Percentiles rank a stretch among this genome's conserved stretches.
These are phyloP conservation scores for Colletotrichum sp. DNA, from an alignment of 2,329 filamentous ascomycete species.

Conservation along the genomic window DNA sequence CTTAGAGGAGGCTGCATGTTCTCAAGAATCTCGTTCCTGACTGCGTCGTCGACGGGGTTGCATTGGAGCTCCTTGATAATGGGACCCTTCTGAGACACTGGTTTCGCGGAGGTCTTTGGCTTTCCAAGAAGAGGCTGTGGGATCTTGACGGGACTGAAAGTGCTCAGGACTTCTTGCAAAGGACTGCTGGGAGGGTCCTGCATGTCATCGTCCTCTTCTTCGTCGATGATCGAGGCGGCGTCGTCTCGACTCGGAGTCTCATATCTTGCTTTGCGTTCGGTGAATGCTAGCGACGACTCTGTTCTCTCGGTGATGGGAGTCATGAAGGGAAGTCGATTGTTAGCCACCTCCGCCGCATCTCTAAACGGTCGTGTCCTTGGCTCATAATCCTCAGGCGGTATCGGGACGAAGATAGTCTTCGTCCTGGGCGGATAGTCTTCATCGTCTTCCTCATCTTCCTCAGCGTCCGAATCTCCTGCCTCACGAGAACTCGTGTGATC, in stretches of 20 bases:
- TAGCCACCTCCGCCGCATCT: conserved; percentile 78
- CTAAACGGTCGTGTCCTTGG: conserved; percentile 80
- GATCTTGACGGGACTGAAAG: conserved; percentile 50
- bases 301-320: conserved; percentile 97
- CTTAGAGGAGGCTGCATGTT: conserved; percentile 74
- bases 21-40: conserved; percentile 76
- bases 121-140: conserved; percentile 56
- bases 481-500: conserved; percentile 31
- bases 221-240: conserved; percentile 25
- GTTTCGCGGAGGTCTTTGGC: conserved; percentile 42
- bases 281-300: conserved; percentile 74
- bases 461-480: conserved; percentile 18
- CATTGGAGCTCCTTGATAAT: conserved; percentile 84
- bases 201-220: conserved; percentile 33
- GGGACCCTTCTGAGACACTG: conserved; percentile 62
- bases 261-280: conserved; percentile 20
- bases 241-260: conserved; percentile 28
- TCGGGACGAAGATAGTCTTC: conserved; percentile 73
- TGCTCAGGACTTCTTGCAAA: conserved; percentile 67
- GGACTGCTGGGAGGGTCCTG: conserved; percentile 71
- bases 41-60: conserved; percentile 82
- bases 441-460: conserved; percentile 34
- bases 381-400: conserved; percentile 86
- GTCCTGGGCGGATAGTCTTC: conserved; percentile 53
- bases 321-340: conserved; percentile 96